Base-by-base conservation (phyloP, 202 grass and related monocot genomes). In the Bolboschoenoplectus hybrid region DNA sequence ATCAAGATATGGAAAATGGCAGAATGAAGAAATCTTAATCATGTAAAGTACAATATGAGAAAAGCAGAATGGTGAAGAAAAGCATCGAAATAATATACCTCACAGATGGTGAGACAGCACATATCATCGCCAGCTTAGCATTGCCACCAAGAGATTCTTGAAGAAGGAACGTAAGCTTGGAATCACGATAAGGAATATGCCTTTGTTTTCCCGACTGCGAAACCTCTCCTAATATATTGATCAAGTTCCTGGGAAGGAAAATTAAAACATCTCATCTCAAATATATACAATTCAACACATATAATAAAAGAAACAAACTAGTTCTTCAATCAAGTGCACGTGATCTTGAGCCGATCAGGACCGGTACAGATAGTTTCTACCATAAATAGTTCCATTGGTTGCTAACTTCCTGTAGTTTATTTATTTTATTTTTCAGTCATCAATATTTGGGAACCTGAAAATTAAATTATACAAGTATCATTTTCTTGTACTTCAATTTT, bases 131-230 rank as follows among this genome's bases (percentile, higher is more conserved):
- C 74, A 98, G 90, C 73, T 92, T 98, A 7, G 93, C 97, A 91
- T 98, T 98, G 39, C 97, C 97, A 74, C 97, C 97, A 13, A 98
- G 92, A 39, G 93, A 98, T 91, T 98, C 97, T 89, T 96, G 97
- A 82, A 98, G 86, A 14, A 98, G 82, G 83, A 98, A 98, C 74
- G 93, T 98, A 66, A 98, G 82, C 85, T 91, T 96, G 73, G 97
- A 98, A 88, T 98, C 93, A 1, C 97, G 97, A 71, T 98, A 98
- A 56, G 97, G 97, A 86, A 98, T 84, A 74, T 98, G 97, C 62
- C 97, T 92, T 72, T 91, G 90, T 78, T 91, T 98, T 60, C 97
- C 97, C 11, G 97, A 92, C 20, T 92, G 89, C 45, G 93, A 98
- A 85, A 96, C 90, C 91, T 96, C 97, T 80, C 93, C 93, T 58